Conservation (phyloP, 2,329 filamentous ascomycete species). For the Hymenoscyphus occultus region DNA sequence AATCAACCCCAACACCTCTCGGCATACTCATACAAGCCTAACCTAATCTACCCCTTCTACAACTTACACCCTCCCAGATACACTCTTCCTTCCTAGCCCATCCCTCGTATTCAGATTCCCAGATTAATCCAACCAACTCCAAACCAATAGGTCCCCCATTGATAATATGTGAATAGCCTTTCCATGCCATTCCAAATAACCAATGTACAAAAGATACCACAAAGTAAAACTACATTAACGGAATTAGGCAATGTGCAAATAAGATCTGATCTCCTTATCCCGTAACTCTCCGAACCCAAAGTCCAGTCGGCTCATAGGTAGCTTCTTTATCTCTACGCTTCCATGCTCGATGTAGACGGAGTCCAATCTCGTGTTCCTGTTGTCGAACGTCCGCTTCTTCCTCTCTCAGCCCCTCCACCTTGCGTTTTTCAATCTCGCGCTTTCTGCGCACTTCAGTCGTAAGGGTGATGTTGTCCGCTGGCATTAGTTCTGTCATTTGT, state of each 20-base stretch:
- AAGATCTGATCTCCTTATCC: conserved; percentile 42
- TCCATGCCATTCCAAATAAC: no score
- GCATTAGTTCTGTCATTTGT: conserved; percentile 77
- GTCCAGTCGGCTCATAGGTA: conserved; percentile 60
- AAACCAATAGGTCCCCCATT: no score
- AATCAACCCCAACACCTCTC: no score
- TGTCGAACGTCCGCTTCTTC: conserved; percentile 71
- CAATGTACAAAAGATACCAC: no score
- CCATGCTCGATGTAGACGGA: conserved; percentile 71
- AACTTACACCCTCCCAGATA: no score
- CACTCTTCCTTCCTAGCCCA: no score
- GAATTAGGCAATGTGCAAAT: background rate
- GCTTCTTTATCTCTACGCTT: conserved; percentile 70
- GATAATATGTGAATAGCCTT: no score
- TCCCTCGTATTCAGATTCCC: no score
- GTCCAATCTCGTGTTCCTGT: conserved; percentile 75
- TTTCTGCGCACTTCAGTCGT: conserved; percentile 62
- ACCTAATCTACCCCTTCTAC: no score
- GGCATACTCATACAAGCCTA: no score
- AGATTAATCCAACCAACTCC: no score
- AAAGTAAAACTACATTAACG: background rate
- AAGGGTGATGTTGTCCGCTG: conserved; percentile 64
- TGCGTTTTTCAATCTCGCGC: conserved; percentile 54
- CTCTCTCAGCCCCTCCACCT: conserved; percentile 61
- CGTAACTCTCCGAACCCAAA: conserved; percentile 80